Base-by-base conservation (phyloP, 225 moss, liverwort and hornwort species). In the Bryoerythrophyllum caledonicum region DNA sequence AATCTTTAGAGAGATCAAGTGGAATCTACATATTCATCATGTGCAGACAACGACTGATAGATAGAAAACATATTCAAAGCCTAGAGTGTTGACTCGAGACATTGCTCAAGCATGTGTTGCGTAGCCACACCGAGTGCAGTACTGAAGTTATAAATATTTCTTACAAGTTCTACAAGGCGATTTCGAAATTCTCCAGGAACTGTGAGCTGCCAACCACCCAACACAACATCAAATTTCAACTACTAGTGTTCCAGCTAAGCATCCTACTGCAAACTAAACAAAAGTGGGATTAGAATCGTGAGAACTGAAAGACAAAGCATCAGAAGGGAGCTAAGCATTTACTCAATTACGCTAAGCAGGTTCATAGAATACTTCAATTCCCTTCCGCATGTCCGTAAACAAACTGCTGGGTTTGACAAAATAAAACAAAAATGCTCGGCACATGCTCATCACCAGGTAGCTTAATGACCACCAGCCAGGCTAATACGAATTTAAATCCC, bases 131-230 rank as follows among this genome's bases (percentile, higher is more conserved):
- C n/a, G n/a, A n/a, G n/a, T n/a, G n/a, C n/a, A n/a, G n/a, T n/a
- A n/a, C n/a, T n/a, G n/a, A n/a, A n/a, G n/a, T n/a, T n/a, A 61
- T 32, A 25, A 40, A 30, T 37, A 65, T 26, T 71, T 51, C 94
- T 97, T 90, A 97, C 96, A 79, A 94, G 87, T 78, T 97, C 97
- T 76, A 94, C 84, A 32, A 97, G 82, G 64, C 93, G 94, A 75
- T 70, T 93, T 81, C 97, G 87, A 76, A 81, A 77, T 79, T 97
- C 97, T 70, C 97, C 97, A 77, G 94, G 82, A 48, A 86, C 81
- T 57, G 89, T 83, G 61, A 97, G 92, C 96, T 96, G 94, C 79
- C 75, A 85, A 26, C 6, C 78, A 77, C 35, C 24, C 4, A 76
- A 53, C 32, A 79, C 34, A 70, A 66, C 70, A 81, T 53, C 54